These are phyloP conservation scores for Amphichorda felina DNA, from an alignment of 2,329 filamentous ascomycete genomes.

Conservation along the genomic window DNA sequence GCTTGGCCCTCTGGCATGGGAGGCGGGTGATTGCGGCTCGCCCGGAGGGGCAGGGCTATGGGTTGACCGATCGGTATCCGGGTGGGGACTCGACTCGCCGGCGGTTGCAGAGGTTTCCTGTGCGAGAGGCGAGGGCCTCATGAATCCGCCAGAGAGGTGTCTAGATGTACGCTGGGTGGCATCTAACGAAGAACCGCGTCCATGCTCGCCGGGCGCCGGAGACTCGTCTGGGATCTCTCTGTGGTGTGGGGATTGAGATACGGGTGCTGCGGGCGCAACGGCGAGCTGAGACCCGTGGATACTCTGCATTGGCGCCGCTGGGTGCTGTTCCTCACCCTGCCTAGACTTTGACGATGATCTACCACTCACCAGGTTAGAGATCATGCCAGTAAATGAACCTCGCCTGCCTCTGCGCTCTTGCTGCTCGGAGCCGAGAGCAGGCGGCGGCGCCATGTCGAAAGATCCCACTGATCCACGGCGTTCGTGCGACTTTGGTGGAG, in stretches of 20 bases:
- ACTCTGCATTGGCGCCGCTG: background rate
- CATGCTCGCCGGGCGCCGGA: background rate
- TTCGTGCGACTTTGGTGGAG: slow-evolving; percentile 9
- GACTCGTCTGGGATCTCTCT: background rate
- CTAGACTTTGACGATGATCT: slow-evolving; percentile 2
- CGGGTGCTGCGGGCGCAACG: too few relatives aligned
- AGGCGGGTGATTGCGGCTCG: background rate
- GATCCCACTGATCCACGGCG: slow-evolving; percentile 6
- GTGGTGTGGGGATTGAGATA: too few relatives aligned
- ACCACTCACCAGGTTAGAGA: slow-evolving; percentile 15
- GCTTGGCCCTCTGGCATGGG: background rate
- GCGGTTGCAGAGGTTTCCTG: background rate
- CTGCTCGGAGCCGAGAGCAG: slow-evolving; percentile 1
- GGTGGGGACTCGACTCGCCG: too few relatives aligned
- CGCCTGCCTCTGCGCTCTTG: slow-evolving; percentile 15
- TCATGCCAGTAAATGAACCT: slow-evolving; percentile 15
- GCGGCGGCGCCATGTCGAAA: slow-evolving; percentile 7
- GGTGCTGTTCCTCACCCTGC: background rate
- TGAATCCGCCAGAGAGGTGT: background rate
- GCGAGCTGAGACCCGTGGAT: too few relatives aligned
- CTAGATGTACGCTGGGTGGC: background rate
- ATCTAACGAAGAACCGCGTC: background rate
- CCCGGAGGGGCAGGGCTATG: background rate
- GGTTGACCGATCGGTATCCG: background rate
- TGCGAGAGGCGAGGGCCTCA: slow-evolving; percentile 1